Evolutionary conservation across 2,329 filamentous ascomycete species (phyloP).

Genomic region (Metarhizium robertsii): DNA sequence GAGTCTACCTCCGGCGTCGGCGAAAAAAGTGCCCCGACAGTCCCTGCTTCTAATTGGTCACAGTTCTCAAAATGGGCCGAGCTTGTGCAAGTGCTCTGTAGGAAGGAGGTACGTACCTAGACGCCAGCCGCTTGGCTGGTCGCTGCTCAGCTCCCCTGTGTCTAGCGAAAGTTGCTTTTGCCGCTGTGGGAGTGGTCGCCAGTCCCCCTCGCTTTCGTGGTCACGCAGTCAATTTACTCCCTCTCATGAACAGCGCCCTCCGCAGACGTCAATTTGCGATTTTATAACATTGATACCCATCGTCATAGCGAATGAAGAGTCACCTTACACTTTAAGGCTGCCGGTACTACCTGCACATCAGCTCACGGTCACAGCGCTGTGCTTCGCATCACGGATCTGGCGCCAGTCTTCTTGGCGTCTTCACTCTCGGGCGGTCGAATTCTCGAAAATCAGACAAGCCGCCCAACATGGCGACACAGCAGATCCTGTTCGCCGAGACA

Average conservation of each 20-base stretch:
- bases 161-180: constrained; percentile 1
- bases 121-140: not conserved
- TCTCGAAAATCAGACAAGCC: not conserved
- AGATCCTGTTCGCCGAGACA: constrained; percentile 56
- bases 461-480: constrained; percentile 38
- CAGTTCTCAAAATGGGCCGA: not conserved
- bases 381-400: not conserved
- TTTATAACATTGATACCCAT: not conserved
- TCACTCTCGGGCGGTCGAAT: not conserved
- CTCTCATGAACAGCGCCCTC: not conserved
- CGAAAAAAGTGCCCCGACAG: constrained; percentile 6
- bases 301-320: not conserved
- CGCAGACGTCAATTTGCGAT: not conserved
- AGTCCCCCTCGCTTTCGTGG: constrained; percentile 1
- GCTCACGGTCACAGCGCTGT: not conserved
- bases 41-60: constrained; percentile 6
- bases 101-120: constrained; percentile 1
- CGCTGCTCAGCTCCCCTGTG: no score
- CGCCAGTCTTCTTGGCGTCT: not conserved
- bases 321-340: not conserved
- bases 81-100: not conserved
- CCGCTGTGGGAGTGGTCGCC: not conserved
- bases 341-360: not conserved
- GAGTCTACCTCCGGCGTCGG: constrained; percentile 4
- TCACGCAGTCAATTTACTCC: constrained; percentile 1